These are phyloP conservation scores for Apiotrichum domesticum DNA, from an alignment of 1,284 basidiomycete species.

Conservation along the genomic window DNA sequence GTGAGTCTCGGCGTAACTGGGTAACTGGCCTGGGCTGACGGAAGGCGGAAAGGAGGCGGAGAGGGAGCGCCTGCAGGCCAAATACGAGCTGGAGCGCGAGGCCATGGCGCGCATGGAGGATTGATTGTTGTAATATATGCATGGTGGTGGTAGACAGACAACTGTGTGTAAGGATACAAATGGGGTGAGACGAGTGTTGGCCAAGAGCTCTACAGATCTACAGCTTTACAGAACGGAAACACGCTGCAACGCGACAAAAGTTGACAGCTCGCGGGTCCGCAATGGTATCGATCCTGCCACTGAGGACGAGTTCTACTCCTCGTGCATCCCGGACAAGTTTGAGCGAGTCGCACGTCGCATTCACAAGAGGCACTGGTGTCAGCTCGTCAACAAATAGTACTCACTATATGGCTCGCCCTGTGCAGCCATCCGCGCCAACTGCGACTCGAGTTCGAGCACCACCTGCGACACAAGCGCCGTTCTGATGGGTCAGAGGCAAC, in stretches of 20 bases:
- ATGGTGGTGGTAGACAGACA: conserved; percentile 1
- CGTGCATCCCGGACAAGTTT: conserved; percentile 14
- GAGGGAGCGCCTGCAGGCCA: conserved; percentile 5
- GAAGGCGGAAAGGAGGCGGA: conserved; percentile 13
- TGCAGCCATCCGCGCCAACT: conserved; percentile 7
- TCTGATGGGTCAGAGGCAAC: background rate
- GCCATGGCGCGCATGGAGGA: conserved; percentile 10
- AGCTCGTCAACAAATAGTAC: background rate
- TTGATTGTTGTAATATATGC: conserved; percentile 15
- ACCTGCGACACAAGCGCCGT: conserved; percentile 5
- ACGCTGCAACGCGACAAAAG: conserved; percentile 7
- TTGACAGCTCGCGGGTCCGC: conserved; percentile 8
- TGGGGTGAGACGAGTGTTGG: background rate
- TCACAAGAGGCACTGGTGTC: conserved; percentile 1
- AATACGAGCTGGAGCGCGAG: conserved; percentile 11
- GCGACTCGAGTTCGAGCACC: conserved; percentile 12
- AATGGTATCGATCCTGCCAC: background rate
- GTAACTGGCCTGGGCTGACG: background rate
- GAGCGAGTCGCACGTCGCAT: conserved; percentile 9
- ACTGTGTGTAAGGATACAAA: background rate
- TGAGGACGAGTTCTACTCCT: conserved; percentile 11
- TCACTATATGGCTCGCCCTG: conserved; percentile 7
- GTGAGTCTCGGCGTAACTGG: background rate
- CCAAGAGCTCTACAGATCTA: background rate
- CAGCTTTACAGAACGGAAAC: conserved; percentile 7